These are phyloP conservation scores for Coniochaeta ligniaria DNA, from an alignment of 2,329 filamentous ascomycete species.

Conservation along the genomic window DNA sequence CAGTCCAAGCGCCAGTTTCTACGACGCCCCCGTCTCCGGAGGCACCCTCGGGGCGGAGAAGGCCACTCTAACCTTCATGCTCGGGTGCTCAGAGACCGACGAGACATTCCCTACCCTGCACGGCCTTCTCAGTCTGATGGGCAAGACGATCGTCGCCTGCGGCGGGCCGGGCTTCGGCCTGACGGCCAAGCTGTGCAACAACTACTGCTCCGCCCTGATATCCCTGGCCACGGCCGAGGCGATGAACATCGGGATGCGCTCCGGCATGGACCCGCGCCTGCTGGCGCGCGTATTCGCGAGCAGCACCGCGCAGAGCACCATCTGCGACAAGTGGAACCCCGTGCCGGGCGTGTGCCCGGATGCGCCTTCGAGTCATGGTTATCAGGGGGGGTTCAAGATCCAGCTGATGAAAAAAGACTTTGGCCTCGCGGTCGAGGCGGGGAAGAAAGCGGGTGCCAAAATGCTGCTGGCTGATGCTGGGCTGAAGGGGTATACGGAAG, in stretches of 20 bases:
- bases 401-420: constrained; percentile 47
- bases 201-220: constrained; percentile 47
- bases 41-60: constrained; percentile 19
- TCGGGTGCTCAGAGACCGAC: constrained; percentile 14
- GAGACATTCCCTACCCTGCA: constrained; percentile 31
- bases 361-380: constrained; percentile 11
- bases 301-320: constrained; percentile 6
- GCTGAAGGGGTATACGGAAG: constrained; percentile 1
- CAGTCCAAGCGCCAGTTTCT: constrained; percentile 14
- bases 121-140: constrained; percentile 37
- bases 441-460: neutral
- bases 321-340: constrained; percentile 11
- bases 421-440: neutral
- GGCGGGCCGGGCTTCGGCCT: constrained; percentile 44
- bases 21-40: constrained; percentile 24
- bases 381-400: constrained; percentile 43
- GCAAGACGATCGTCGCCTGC: constrained; percentile 41
- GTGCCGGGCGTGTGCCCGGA: constrained; percentile 13
- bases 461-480: neutral
- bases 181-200: constrained; percentile 50
- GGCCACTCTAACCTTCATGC: constrained; percentile 22
- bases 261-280: constrained; percentile 43
- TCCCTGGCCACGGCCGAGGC: constrained; percentile 47
- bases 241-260: constrained; percentile 47
- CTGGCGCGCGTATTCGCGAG: constrained; percentile 16